Evolutionary conservation across 2,329 filamentous ascomycete genomes (phyloP).

Genomic region (Malbranchea zuffiana): DNA sequence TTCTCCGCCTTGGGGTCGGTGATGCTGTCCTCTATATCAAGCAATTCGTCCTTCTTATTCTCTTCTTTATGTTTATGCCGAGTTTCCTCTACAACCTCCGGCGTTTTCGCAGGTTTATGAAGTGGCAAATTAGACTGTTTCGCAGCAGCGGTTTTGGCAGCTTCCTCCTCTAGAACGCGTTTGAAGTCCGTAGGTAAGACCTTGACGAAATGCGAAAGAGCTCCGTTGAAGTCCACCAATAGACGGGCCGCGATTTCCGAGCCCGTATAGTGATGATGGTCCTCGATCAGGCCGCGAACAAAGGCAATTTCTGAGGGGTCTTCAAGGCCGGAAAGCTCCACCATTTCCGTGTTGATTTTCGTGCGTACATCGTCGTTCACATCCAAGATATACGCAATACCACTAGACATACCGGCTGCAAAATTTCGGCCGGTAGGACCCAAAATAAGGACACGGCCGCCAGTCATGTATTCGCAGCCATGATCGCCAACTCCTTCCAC

Average conservation of each 20-base stretch:
- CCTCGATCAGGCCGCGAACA: constrained; percentile 82
- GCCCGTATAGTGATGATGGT: constrained; percentile 95
- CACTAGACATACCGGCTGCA: constrained; percentile 95
- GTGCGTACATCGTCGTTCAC: constrained; percentile 78
- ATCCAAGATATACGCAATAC: constrained; percentile 90
- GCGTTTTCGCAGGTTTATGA: constrained; percentile 57
- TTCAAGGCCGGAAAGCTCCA: constrained; percentile 73
- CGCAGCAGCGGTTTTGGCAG: constrained; percentile 70
- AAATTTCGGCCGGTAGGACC: constrained; percentile 92
- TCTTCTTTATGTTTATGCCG: constrained; percentile 44
- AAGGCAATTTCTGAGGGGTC: constrained; percentile 84
- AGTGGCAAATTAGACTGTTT: constrained; percentile 77
- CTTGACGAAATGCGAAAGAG: constrained; percentile 83
- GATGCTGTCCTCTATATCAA: constrained; percentile 87
- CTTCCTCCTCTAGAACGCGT: constrained; percentile 76
- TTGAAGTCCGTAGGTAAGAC: constrained; percentile 94
- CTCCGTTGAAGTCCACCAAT: constrained; percentile 87
- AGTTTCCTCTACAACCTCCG: constrained; percentile 3
- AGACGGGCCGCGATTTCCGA: constrained; percentile 89
- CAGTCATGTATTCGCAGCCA: constrained; percentile 98
- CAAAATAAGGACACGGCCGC: constrained; percentile 76
- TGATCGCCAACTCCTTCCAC: constrained; percentile 95
- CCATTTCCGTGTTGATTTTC: constrained; percentile 97
- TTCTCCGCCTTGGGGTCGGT: constrained; percentile 77
- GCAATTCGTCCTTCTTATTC: constrained; percentile 56